Percentiles rank a stretch among this genome's conserved stretches.
Evolutionary conservation across 139 green algal species (phyloP).

Genomic region (Chlamydomonas incerta): DNA sequence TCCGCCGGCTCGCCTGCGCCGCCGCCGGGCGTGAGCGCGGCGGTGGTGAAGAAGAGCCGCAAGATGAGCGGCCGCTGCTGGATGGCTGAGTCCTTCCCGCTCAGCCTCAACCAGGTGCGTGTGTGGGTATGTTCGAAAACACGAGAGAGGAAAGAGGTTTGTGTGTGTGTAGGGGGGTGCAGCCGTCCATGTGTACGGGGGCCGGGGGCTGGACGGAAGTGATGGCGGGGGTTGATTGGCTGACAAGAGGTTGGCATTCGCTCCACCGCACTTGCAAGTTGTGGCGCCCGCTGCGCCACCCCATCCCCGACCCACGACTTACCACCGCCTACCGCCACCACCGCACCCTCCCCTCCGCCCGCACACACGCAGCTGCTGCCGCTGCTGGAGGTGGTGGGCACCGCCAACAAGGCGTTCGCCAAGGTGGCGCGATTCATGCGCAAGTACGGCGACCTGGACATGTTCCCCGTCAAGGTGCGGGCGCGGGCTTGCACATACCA

Average conservation of each 20-base stretch:
- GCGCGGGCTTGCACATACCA: neutral
- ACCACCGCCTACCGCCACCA: too few species aligned
- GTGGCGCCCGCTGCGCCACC: too few species aligned
- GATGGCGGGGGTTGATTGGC: too few species aligned
- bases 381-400: conserved; percentile 82
- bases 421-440: conserved; percentile 76
- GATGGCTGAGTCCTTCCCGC: conserved; percentile 78
- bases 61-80: conserved; percentile 68
- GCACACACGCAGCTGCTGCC: conserved; percentile 75
- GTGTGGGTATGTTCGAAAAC: too few species aligned
- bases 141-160: too few species aligned
- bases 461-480: conserved; percentile 87
- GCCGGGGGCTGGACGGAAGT: too few species aligned
- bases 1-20: neutral
- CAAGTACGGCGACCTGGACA: conserved; percentile 76
- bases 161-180: too few species aligned
- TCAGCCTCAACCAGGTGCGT: conserved; percentile 62
- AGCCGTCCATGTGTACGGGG: too few species aligned
- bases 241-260: too few species aligned
- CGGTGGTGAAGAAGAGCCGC: conserved; percentile 19
- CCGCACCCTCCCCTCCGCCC: too few species aligned
- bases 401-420: conserved; percentile 85
- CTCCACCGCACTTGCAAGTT: too few species aligned
- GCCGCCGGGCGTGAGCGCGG: neutral
- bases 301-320: too few species aligned